phyloP scores from a whole-genome alignment of 768 basidiomycete species.

The Kwoniella heveanensis region DNA sequence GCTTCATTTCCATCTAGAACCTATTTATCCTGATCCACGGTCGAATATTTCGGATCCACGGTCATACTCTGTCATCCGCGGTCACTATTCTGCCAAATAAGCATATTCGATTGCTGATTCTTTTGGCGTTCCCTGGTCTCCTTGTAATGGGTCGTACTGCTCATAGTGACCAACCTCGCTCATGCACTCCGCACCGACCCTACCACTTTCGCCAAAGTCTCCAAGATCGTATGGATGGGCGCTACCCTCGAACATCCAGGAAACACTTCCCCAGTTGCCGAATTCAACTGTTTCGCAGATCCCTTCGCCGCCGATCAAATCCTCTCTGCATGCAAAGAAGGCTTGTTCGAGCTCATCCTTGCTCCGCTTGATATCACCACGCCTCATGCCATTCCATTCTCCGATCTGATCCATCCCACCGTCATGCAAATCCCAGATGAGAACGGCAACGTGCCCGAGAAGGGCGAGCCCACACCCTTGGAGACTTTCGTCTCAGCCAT shows the following conservation, averaged over 20 bases:
- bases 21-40: no score
- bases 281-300: slow-evolving; percentile 82
- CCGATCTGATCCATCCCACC: slow-evolving; percentile 63
- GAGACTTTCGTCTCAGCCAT: slow-evolving; percentile 70
- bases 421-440: slow-evolving; percentile 12
- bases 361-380: slow-evolving; percentile 82
- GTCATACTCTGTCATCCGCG: no score
- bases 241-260: slow-evolving; percentile 89
- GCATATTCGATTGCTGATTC: not conserved
- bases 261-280: slow-evolving; percentile 76
- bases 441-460: not conserved
- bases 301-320: slow-evolving; percentile 78
- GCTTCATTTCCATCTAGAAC: no score
- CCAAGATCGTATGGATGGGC: slow-evolving; percentile 86
- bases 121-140: not conserved
- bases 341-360: slow-evolving; percentile 56
- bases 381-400: slow-evolving; percentile 74
- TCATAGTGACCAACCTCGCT: slow-evolving; percentile 72
- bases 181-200: slow-evolving; percentile 65
- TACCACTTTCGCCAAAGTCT: slow-evolving; percentile 60
- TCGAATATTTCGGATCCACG: no score
- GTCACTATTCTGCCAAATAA: slow-evolving; percentile 1
- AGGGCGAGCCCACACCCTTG: slow-evolving; percentile 58
- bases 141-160: not conserved
- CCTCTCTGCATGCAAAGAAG: slow-evolving; percentile 60